Conservation (phyloP, 139 green algal genomes). For the Desmodesmus armatus region DNA sequence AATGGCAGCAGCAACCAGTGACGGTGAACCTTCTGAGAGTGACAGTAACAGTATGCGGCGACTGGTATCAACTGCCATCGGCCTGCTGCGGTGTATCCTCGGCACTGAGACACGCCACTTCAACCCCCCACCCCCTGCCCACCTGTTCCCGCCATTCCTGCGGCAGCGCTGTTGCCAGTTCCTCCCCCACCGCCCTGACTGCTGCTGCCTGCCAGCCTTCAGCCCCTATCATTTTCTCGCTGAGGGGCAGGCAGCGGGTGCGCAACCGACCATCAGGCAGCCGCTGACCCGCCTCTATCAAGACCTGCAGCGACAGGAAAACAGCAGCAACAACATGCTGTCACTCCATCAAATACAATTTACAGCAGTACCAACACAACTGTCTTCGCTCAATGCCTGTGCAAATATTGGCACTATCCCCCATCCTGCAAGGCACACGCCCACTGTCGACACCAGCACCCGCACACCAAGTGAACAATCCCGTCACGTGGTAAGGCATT, state of each 20-base stretch:
- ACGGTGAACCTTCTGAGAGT: background rate
- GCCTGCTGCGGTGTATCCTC: background rate
- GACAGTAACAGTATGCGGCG: background rate
- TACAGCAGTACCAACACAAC: no score
- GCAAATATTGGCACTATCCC: no score
- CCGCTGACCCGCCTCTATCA: constrained; percentile 40
- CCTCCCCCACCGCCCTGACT: constrained; percentile 32
- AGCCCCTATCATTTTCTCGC: constrained; percentile 32
- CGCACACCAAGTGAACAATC: no score
- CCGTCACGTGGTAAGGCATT: no score
- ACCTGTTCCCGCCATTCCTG: constrained; percentile 33
- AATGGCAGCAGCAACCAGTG: no score
- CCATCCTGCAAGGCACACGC: no score
- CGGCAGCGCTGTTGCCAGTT: constrained; percentile 35
- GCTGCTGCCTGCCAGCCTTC: constrained; percentile 39
- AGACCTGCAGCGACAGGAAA: constrained; percentile 1
- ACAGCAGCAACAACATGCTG: no score
- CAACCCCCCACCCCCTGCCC: background rate
- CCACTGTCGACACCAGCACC: no score
- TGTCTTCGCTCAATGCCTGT: no score
- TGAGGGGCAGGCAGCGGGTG: constrained; percentile 31
- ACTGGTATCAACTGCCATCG: background rate
- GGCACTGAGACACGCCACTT: background rate
- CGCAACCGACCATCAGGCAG: constrained; percentile 37
- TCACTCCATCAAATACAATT: no score